Base-by-base conservation (phyloP, 768 basidiomycete genomes). In the Boletales sp. region DNA sequence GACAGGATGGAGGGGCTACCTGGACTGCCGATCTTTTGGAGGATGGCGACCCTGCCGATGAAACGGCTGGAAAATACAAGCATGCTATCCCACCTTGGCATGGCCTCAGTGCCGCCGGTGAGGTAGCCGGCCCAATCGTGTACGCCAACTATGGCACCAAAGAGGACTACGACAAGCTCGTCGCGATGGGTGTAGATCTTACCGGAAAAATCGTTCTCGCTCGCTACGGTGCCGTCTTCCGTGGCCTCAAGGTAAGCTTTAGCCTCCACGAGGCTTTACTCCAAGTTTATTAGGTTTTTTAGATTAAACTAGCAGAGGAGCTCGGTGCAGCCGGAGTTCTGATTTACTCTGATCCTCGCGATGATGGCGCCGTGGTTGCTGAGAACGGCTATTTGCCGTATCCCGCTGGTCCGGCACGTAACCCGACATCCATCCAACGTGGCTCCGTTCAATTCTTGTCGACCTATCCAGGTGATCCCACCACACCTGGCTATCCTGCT, bases 221-320 rank as follows among this genome's bases (percentile, higher is more conserved):
- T 17, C 84, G 91, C 42, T 95, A 94, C 64, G 87, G 87, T 14
- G 72, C 66, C 12, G 76, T 79, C 49, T 90, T 89, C 73, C 84
- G 94, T 56, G 94, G 94, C 11, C 74, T 98, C 17, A 96, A 94
- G 77, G 85, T 86, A 41, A 48, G 54, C 41, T 17, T 28, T 35
- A 21, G 31, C 46, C 57, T 11, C 52, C 10, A 61, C 53, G 17
- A 18, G 2, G 9, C 32, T 25, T 15, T 9, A 15, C 14, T 42
- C 38, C 36, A 53, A 61, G 49, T 8, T 21, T 40, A 40, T 19
- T 56, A 2, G n/a, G 59, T 50, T 11, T 41, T 43, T 14, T 37
- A 92, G 86, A 75, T 94, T 48, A 82, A 90, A 73, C 81, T 83
- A 4, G 92, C 94, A 2, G 79, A 94, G 64, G 89, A 93, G 49